Evolutionary conservation across 176 grass and related monocot species (phyloP).

Genomic region (Panicum miliaceum): DNA sequence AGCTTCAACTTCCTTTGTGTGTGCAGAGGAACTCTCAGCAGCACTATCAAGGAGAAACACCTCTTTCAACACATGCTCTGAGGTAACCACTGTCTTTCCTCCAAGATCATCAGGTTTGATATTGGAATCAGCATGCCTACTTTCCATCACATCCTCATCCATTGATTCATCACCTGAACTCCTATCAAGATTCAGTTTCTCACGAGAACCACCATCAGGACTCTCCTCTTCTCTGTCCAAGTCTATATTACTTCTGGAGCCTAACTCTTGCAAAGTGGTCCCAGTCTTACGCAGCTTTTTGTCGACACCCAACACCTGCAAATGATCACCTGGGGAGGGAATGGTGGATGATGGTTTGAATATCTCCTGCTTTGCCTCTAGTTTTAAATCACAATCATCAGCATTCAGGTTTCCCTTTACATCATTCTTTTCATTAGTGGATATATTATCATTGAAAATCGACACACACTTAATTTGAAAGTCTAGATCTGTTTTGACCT

Average conservation of each 20-base stretch:
- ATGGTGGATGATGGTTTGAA: constrained; percentile 71
- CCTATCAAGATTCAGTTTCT: constrained; percentile 95
- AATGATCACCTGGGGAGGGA: constrained; percentile 70
- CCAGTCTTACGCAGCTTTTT: constrained; percentile 73
- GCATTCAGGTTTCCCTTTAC: constrained; percentile 93
- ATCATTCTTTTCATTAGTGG: constrained; percentile 82
- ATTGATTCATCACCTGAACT: constrained; percentile 98
- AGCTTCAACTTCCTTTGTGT: constrained; percentile 55
- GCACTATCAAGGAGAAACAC: constrained; percentile 47
- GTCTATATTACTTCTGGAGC: constrained; percentile 66
- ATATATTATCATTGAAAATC: constrained; percentile 78
- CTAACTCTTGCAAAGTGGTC: constrained; percentile 70
- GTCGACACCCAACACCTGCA: constrained; percentile 69
- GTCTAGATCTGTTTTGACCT: constrained; percentile 83
- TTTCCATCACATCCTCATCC: constrained; percentile 87
- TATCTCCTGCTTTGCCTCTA: constrained; percentile 92
- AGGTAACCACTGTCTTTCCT: constrained; percentile 52
- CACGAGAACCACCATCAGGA: constrained; percentile 68
- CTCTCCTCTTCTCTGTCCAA: constrained; percentile 59
- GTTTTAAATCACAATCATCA: constrained; percentile 99
- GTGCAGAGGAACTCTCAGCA: constrained; percentile 24
- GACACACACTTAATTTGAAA: constrained; percentile 85
- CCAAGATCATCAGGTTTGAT: constrained; percentile 51
- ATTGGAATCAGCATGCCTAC: constrained; percentile 68
- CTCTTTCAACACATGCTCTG: constrained; percentile 58